These are phyloP conservation scores for Epichloe sylvatica DNA, from an alignment of 2,329 filamentous ascomycete genomes.

Conservation along the genomic window DNA sequence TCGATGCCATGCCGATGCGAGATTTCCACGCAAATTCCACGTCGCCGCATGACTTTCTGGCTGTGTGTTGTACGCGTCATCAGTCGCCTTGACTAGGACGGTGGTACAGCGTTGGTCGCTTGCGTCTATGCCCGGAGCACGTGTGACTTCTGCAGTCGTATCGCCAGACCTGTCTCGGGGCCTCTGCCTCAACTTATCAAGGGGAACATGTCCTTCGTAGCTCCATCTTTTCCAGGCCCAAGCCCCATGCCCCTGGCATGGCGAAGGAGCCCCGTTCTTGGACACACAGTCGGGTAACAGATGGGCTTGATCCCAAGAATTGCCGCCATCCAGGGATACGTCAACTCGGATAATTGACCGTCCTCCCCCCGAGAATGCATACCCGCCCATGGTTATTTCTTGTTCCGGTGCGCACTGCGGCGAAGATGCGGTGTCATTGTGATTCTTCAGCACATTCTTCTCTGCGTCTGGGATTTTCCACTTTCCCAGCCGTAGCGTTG, in stretches of 20 bases:
- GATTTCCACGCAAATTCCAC: constrained; percentile 50
- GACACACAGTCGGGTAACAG: constrained; percentile 36
- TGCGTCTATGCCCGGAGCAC: constrained; percentile 10
- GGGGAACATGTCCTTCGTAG: constrained; percentile 34
- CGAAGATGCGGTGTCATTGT: not conserved
- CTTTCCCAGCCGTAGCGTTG: constrained; percentile 30
- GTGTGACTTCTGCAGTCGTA: not conserved
- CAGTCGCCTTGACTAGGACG: constrained; percentile 50
- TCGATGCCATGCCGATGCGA: constrained; percentile 55
- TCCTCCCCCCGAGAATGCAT: constrained; percentile 58
- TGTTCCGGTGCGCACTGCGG: constrained; percentile 7
- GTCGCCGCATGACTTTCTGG: constrained; percentile 45
- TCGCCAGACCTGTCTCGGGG: constrained; percentile 3
- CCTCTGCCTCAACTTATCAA: constrained; percentile 13
- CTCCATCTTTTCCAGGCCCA: constrained; percentile 55
- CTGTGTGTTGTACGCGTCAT: constrained; percentile 53
- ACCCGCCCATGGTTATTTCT: constrained; percentile 38
- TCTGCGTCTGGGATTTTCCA: constrained; percentile 12
- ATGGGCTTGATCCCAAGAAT: constrained; percentile 49
- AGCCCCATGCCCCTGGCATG: constrained; percentile 29
- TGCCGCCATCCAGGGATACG: constrained; percentile 48
- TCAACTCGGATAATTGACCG: constrained; percentile 54
- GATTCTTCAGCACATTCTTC: not conserved
- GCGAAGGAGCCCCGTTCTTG: constrained; percentile 13
- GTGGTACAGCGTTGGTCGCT: constrained; percentile 28